Evolutionary conservation across 352 stramenopile species (phyloP).

Genomic region (Blastocystis sp.): DNA sequence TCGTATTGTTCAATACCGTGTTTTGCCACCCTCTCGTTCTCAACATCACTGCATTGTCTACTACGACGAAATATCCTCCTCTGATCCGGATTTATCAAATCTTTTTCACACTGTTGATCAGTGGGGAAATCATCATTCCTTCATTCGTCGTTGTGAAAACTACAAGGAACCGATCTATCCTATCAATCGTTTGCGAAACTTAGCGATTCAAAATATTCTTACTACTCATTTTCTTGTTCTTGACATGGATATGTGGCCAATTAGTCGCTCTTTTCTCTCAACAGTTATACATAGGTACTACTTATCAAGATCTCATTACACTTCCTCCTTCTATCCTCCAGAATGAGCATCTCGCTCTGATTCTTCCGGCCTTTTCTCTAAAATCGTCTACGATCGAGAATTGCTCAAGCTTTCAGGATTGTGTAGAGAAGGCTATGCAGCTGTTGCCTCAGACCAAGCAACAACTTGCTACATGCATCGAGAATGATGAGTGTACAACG

Average conservation of each 20-base stretch:
- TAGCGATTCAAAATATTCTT: conserved; percentile 35
- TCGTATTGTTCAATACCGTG: background rate
- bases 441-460: background rate
- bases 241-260: conserved; percentile 60
- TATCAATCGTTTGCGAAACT: conserved; percentile 43
- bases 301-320: conserved; percentile 1
- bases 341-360: conserved; percentile 42
- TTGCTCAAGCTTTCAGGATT: background rate
- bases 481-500: background rate
- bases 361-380: conserved; percentile 37
- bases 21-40: background rate
- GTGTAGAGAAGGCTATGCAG: background rate
- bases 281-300: background rate
- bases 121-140: background rate
- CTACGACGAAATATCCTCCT: background rate
- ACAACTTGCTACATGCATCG: background rate
- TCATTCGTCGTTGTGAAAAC: background rate
- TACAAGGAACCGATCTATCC: conserved; percentile 6
- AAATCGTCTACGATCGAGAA: background rate
- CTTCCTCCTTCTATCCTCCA: background rate
- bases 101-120: background rate
- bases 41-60: background rate
- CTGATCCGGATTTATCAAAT: background rate
- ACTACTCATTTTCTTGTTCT: conserved; percentile 41
- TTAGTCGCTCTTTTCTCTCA: background rate